phyloP scores from a whole-genome alignment of 2,329 filamentous ascomycete genomes.

The Paecilomyces formosus region DNA sequence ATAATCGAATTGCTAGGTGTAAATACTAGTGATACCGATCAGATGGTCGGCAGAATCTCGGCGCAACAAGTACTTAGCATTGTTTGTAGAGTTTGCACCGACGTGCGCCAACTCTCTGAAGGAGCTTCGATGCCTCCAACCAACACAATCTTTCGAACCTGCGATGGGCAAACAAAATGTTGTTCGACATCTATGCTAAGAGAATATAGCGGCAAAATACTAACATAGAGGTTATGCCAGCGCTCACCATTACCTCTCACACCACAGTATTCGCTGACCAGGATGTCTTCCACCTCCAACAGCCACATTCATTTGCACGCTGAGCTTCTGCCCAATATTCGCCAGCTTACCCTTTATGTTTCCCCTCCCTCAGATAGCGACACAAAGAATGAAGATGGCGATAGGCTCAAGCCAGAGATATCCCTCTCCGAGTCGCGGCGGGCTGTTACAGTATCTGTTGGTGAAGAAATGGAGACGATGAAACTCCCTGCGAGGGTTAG shows the following conservation, averaged over 20 bases:
- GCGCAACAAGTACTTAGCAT: too few species aligned
- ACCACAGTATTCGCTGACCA: background rate
- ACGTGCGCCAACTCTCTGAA: background rate
- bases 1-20: background rate
- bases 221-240: background rate
- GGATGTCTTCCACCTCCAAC: conserved; percentile 1
- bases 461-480: conserved; percentile 30
- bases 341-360: conserved; percentile 51
- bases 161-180: background rate
- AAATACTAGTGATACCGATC: background rate
- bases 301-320: conserved; percentile 44
- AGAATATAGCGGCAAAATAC: background rate
- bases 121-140: background rate
- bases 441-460: conserved; percentile 27
- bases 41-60: too few species aligned
- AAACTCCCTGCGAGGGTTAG: conserved; percentile 39
- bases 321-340: conserved; percentile 54
- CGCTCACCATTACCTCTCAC: conserved; percentile 1
- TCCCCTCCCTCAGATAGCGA: conserved; percentile 29
- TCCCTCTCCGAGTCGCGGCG: conserved; percentile 28
- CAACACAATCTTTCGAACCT: background rate
- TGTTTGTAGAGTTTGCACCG: background rate
- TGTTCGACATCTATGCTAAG: background rate
- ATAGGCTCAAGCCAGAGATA: conserved; percentile 12
- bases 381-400: background rate